Evolutionary conservation across 2,329 filamentous ascomycete genomes (phyloP), one percentile per base, ranked within the genome.

Genomic region (Fusarium tjaetaba): DNA sequence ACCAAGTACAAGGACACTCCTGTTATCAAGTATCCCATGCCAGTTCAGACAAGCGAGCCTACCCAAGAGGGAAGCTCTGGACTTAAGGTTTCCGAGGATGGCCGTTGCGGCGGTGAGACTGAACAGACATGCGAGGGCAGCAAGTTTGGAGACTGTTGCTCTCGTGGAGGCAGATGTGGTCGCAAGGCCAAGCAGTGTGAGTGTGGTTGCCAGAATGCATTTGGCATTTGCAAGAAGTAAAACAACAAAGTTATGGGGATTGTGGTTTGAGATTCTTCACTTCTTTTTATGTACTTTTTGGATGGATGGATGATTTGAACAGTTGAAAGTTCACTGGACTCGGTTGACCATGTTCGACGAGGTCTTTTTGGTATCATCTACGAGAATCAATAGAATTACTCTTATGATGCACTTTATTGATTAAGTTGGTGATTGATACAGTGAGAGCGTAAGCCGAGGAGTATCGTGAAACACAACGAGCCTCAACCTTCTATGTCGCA

Each of bases 111-210:
- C 28, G 83, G 81, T 49, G 72, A 79, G 28, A 79, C 78, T 24
- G 82, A 81, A 24, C 81, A 81, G 68, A 85, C 83, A 32, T 86
- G 85, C 70, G 72, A 79, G 42, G 84, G 83, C n/a, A 84, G 82
- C 67, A 55, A 71, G 15, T 85, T 82, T 62, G 84, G 84, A 5
- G 74, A 82, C 63, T 86, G 85, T 79, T 87, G 85, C 79, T 85
- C 83, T 22, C 78, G 75, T 62, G 77, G 78, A 70, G 78, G 82
- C 53, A 80, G 79, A 75, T 87, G 86, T 62, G 82, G 82, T 11
- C 78, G 75, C 46, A 80, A 79, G 70, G 77, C 75, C 39, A 75
- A 78, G 36, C 80, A 83, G 66, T 84, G 84, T 70, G 78, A 77
- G 16, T 80, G 78, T 43, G 81, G 80, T 20, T 85, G 83, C 73